Base-by-base conservation (phyloP, 208 protist genomes). In the Trypanosoma melophagium region DNA sequence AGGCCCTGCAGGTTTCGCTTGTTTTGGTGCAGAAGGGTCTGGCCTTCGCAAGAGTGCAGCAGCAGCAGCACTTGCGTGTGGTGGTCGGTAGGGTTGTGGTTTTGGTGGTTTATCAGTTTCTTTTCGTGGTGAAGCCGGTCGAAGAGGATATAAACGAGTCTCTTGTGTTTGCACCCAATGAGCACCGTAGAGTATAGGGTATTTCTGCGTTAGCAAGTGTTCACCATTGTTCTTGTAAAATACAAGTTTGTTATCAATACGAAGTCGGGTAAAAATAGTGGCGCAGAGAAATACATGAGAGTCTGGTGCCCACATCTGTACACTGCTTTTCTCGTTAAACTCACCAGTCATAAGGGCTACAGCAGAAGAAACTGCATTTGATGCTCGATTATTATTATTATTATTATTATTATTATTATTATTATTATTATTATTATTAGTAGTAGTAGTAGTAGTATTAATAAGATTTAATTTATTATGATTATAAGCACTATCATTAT, bases 301-400 rank as follows among this genome's bases (percentile, higher is more conserved):
- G 63, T 95, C 87, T 13, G 89, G 89, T 0, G 85, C 87, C 87
- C 89, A 95, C 21, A 24, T 70, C 65, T 89, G 79, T 40, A 92
- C 80, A 72, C 86, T 93, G 75, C 86, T 90, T 80, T 95, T 95
- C 69, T 95, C 84, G 63, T 90, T 91, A 52, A 95, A 82, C 58
- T 84, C 80, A 24, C 89, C 89, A 1, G 74, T 84, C 69, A 71
- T 80, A 16, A 77, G 42, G 13, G 84, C 74, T 7, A 74, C 21
- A n/a, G 56, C 42, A 19, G 62, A 67, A 3, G 22, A 52, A 9
- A 53, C 25, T 22, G 63, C 44, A 21, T 47, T 17, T 14, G 45
- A 3, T 35, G 19, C 8, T 55, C 25, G 22, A 17, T 44, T 55
- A n/a, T 47, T 41, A 7, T 45, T 45, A 22, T 22, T 19, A 19